Conservation (phyloP, 169 alveolate species). For the Plasmodium reichenowi region DNA sequence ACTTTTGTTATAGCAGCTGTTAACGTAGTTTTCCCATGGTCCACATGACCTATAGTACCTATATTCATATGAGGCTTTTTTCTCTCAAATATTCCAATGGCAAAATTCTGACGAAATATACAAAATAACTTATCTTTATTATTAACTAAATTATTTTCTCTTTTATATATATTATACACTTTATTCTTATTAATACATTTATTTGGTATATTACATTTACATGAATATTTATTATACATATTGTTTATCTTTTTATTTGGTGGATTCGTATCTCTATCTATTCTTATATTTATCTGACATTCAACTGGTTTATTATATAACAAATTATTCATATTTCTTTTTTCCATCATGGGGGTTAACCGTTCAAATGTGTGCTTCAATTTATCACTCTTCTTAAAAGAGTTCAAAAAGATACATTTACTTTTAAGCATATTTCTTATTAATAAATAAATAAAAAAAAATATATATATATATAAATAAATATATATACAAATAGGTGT, state of each 20-base stretch:
- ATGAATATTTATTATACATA: neutral
- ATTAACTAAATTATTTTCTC: neutral
- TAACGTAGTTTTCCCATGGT: slow-evolving; percentile 96
- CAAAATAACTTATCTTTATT: neutral
- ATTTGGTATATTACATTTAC: neutral
- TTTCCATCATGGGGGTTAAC: neutral
- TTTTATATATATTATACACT: neutral
- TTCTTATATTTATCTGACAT: no score
- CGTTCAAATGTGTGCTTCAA: neutral
- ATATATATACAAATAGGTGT: no score
- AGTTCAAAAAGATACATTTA: neutral
- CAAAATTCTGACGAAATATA: slow-evolving; percentile 74
- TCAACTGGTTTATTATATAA: no score
- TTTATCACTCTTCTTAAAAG: neutral
- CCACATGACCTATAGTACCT: slow-evolving; percentile 98
- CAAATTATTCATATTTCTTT: neutral
- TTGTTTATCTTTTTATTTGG: neutral
- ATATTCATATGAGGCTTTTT: slow-evolving; percentile 95
- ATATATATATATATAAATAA: neutral
- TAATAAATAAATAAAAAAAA: neutral
- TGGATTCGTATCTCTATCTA: neutral
- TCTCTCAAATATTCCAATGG: slow-evolving; percentile 89
- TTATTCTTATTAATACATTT: neutral
- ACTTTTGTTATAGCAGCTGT: slow-evolving; percentile 96
- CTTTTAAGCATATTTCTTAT: neutral